Evolutionary conservation across 495 filamentous ascomycete species (phyloP).

Genomic region (Penicillium robsamsonii): DNA sequence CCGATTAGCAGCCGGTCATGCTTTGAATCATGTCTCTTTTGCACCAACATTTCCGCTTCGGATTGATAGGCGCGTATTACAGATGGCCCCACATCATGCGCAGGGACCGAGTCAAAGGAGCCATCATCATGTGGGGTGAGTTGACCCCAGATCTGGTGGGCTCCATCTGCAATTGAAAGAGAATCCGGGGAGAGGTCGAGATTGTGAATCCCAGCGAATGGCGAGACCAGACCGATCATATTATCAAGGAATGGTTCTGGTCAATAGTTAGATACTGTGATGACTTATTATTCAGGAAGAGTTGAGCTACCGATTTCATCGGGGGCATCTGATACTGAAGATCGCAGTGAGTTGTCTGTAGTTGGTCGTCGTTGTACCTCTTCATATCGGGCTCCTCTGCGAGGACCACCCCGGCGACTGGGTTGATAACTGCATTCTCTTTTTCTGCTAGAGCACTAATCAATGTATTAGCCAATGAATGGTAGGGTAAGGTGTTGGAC

Average conservation of each 20-base stretch:
- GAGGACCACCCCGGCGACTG: slow-evolving; percentile 49
- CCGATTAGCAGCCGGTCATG: not conserved
- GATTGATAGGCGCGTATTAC: slow-evolving; percentile 25
- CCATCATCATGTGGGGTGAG: slow-evolving; percentile 25
- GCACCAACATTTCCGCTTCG: slow-evolving; percentile 29
- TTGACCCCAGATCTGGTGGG: slow-evolving; percentile 21
- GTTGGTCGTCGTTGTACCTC: slow-evolving; percentile 9
- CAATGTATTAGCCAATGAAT: not conserved
- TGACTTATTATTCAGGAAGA: too few relatives aligned
- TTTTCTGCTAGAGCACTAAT: slow-evolving; percentile 42
- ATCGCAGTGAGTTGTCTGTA: not conserved
- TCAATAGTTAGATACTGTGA: not conserved
- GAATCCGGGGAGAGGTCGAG: slow-evolving; percentile 22
- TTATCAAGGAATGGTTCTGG: slow-evolving; percentile 20
- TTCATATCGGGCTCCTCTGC: slow-evolving; percentile 28
- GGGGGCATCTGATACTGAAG: slow-evolving; percentile 5
- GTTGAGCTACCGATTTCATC: slow-evolving; percentile 15
- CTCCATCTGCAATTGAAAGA: slow-evolving; percentile 12
- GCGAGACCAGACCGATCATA: slow-evolving; percentile 20
- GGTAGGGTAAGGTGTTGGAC: slow-evolving; percentile 5
- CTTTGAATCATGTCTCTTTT: slow-evolving; percentile 4
- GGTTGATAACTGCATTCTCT: slow-evolving; percentile 48
- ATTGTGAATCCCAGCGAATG: slow-evolving; percentile 20
- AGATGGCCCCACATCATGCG: slow-evolving; percentile 7
- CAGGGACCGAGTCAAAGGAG: slow-evolving; percentile 14